phyloP scores from a whole-genome alignment of 169 alveolate genomes.

The Eimeria sp. region DNA sequence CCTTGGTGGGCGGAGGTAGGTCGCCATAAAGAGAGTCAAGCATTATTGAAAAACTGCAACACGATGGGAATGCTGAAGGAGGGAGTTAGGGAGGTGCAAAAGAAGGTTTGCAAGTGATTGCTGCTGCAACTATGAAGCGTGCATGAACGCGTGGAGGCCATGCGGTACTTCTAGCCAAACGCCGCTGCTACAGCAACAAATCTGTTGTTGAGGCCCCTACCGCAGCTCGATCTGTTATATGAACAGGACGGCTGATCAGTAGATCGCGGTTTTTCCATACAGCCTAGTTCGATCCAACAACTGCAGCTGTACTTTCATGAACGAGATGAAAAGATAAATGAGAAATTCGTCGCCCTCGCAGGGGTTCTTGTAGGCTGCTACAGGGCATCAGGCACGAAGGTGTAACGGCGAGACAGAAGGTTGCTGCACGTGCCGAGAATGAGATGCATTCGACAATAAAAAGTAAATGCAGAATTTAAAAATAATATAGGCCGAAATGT shows the following conservation, averaged over 20 bases:
- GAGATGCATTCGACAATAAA: background rate
- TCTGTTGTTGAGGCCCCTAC: background rate
- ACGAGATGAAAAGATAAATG: background rate
- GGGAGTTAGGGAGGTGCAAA: background rate
- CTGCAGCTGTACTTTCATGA: background rate
- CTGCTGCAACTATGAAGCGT: background rate
- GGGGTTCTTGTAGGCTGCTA: constrained; percentile 11
- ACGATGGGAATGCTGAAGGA: background rate
- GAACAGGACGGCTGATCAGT: background rate
- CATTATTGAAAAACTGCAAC: constrained; percentile 22
- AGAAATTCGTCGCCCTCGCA: background rate
- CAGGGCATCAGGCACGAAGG: background rate
- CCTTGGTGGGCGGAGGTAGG: constrained; percentile 87
- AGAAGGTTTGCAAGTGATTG: background rate
- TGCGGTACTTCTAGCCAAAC: background rate
- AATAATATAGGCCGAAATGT: background rate
- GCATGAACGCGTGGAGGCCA: background rate
- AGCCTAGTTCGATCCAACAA: background rate
- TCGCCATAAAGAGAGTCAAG: constrained; percentile 89
- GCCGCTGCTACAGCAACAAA: background rate
- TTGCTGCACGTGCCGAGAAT: background rate
- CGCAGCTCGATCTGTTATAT: background rate
- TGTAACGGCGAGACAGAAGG: background rate
- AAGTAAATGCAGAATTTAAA: background rate
- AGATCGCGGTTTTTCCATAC: background rate